Base-by-base conservation (phyloP, 2,329 filamentous ascomycete genomes). In the Stagonosporopsis chrysanthemi region DNA sequence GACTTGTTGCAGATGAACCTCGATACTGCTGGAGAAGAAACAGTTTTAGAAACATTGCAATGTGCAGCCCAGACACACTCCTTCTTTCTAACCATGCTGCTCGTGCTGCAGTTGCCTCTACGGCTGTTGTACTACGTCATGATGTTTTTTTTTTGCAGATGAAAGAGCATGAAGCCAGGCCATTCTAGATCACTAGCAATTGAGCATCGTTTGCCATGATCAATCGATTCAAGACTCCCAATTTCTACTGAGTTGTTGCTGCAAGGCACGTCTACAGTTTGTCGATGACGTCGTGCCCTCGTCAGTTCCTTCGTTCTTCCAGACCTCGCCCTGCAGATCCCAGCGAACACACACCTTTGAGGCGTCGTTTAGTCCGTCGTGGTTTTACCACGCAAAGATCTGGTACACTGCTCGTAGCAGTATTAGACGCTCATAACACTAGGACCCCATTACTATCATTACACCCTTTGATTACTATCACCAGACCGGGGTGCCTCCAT, bases 201-300 rank as follows among this genome's bases (percentile, higher is more conserved):
- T 15, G 31, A 33, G 14, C 17, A 39, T 22, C 2, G 12, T n/a
- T 31, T 48, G 22, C 26, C 33, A 4, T 33, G 14, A 14, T 33
- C 12, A 15, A 33, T 33, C 15, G 31, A 29, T 33, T 33, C 12
- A 33, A 15, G 19, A 24, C 4, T 19, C 3, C 15, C n/a, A 4
- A 15, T 36, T 6, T 8, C 28, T 6, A 22, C 9, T 8, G 15
- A 23, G 33, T 15, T 29, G 15, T 42, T 3, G 54, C 38, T 57
- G 54, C 48, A 57, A 44, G 38, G 35, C 29, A 42, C n/a, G 19
- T 12, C 15, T 52, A 22, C 14, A 14, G 12, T 15, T 19, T 31
- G 24, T 65, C 47, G 58, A 71, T 71, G 68, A 69, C 68, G 68
- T 71, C 67, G 67, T 62, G 42, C 40, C 39, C 54, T 44, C 61